Evolutionary conservation across 768 basidiomycete genomes (phyloP).

Genomic region (Hydnomerulius pinastri): DNA sequence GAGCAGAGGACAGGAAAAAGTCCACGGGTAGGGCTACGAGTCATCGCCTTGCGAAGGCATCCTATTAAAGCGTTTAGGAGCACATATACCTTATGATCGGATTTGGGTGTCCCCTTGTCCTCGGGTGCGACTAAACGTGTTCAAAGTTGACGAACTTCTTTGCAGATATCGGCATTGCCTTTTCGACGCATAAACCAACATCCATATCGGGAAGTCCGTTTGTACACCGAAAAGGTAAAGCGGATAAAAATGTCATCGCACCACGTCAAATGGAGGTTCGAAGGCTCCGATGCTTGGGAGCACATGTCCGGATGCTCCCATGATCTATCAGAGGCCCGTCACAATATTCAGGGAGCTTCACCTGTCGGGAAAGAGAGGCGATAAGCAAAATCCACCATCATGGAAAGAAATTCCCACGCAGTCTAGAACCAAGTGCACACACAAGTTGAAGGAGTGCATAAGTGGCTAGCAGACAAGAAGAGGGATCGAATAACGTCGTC

Average conservation of each 20-base stretch:
- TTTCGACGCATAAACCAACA: slow-evolving; percentile 26
- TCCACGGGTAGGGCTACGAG: slow-evolving; percentile 1
- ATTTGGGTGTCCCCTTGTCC: slow-evolving; percentile 34
- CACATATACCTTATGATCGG: slow-evolving; percentile 17
- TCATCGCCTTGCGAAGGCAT: neutral
- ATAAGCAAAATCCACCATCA: no score
- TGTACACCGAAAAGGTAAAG: slow-evolving; percentile 24
- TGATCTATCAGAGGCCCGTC: slow-evolving; percentile 15
- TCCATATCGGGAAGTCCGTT: slow-evolving; percentile 23
- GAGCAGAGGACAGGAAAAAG: slow-evolving; percentile 2
- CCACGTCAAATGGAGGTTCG: neutral
- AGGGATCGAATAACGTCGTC: no score
- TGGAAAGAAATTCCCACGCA: no score
- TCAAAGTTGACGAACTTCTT: slow-evolving; percentile 9
- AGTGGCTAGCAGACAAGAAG: no score
- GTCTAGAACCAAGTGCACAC: no score
- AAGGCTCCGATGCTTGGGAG: slow-evolving; percentile 1
- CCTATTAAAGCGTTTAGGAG: slow-evolving; percentile 26
- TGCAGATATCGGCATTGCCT: slow-evolving; percentile 18
- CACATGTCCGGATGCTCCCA: slow-evolving; percentile 19
- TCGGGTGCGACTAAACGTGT: slow-evolving; percentile 4
- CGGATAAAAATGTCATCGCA: slow-evolving; percentile 2
- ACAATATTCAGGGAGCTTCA: slow-evolving; percentile 5
- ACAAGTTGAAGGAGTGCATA: no score
- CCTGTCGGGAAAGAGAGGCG: neutral